Evolutionary conservation across 768 basidiomycete genomes (phyloP), one percentile per base, ranked within the genome.

Genomic region (Russula sp.): DNA sequence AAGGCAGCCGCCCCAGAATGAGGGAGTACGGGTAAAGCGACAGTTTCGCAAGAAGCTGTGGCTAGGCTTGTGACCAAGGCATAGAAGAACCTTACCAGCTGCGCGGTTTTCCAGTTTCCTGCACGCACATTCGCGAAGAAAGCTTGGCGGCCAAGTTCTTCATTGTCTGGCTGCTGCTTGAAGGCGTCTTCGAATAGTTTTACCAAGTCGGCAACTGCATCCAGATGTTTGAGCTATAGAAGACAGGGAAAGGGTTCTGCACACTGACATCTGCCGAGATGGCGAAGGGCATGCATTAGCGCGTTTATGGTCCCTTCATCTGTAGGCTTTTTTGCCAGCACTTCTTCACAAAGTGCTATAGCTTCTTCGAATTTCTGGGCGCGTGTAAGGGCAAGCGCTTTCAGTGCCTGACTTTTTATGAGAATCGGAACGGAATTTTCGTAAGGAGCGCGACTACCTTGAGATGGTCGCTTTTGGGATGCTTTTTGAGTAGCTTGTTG

Each of bases 341-440:
- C 84, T 71, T 93, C 89, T 68, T 94, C 91, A 69, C 88, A 91
- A 9, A 93, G 73, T 9, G 81, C 75, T 37, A 91, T 79, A 3
- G 90, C 85, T 68, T 94, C 91, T 68, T 94, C 92, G 32, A 91
- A 84, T 74, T 93, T 94, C 75, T 91, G 88, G 10, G 84, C 84
- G 59, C 91, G 87, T 55, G 91, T 85, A 4, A 93, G 81, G 5
- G 91, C 91, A 59, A 94, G 83, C 48, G 89, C 86, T 77, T 94
- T 94, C 64, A 94, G 76, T 62, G 92, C 82, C 91, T 93, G 70
- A 62, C 35, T 52, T 48, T 31, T 45, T 44, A 64, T 67, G 39
- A 70, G 68, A 47, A 48, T 31, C 20, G 31, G 8, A 14, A 51
- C 18, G n/a, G 55, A 42, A 50, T 48, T 16, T 3, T 37, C 31